Conservation (phyloP, 2,329 filamentous ascomycete genomes). For the Trichophyton verrucosum region DNA sequence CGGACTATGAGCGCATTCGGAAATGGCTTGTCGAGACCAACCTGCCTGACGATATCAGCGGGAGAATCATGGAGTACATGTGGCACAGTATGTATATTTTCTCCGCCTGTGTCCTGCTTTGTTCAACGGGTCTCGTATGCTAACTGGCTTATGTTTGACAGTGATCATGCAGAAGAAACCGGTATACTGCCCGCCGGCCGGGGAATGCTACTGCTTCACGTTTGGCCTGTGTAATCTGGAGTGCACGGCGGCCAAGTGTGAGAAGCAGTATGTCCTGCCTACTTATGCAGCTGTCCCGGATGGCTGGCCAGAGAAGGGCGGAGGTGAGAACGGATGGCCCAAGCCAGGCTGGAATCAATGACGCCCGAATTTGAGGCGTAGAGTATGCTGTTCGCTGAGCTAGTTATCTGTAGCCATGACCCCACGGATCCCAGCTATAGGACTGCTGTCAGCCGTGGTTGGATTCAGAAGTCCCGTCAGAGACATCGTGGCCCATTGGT, state of each 20-base stretch:
- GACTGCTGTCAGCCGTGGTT: background rate
- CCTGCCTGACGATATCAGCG: slow-evolving; percentile 38
- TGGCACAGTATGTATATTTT: slow-evolving; percentile 43
- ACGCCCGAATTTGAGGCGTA: background rate
- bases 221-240: slow-evolving; percentile 48
- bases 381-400: background rate
- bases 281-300: slow-evolving; percentile 45
- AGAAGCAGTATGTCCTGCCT: slow-evolving; percentile 48
- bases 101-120: background rate
- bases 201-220: slow-evolving; percentile 54
- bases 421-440: background rate
- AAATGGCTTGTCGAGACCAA: slow-evolving; percentile 39
- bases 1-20: slow-evolving; percentile 38
- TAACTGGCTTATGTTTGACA: slow-evolving; percentile 3
- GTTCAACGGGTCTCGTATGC: background rate
- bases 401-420: background rate
- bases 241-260: slow-evolving; percentile 32
- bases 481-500: background rate
- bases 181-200: slow-evolving; percentile 49
- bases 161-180: slow-evolving; percentile 35
- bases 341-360: slow-evolving; percentile 12
- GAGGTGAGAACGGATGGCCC: slow-evolving; percentile 29
- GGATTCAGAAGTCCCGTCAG: background rate
- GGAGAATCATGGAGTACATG: slow-evolving; percentile 46
- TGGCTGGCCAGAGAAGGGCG: slow-evolving; percentile 50